phyloP scores from a whole-genome alignment of 2,329 filamentous ascomycete genomes.

The Fusarium sacchari region DNA sequence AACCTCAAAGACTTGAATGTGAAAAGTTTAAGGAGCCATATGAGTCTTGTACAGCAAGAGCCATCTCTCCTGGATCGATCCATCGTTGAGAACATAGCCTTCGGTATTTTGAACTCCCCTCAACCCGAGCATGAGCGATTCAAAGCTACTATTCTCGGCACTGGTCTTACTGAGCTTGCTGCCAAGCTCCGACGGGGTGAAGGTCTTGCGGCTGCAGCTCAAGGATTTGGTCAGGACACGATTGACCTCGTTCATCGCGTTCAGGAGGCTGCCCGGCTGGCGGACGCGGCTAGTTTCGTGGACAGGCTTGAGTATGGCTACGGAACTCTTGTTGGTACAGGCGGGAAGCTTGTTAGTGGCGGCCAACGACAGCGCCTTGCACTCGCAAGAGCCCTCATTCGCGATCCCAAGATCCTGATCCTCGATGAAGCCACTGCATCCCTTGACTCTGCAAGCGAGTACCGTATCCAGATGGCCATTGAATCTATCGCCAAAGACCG shows the following conservation, averaged over 20 bases:
- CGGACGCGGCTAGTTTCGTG: constrained; percentile 69
- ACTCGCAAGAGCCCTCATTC: constrained; percentile 66
- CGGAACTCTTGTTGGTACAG: constrained; percentile 62
- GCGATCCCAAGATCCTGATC: constrained; percentile 66
- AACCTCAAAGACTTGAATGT: constrained; percentile 61
- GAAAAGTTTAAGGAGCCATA: constrained; percentile 52
- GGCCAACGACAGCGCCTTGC: constrained; percentile 70
- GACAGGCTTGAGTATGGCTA: constrained; percentile 63
- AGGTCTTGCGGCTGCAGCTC: constrained; percentile 57
- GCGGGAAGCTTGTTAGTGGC: constrained; percentile 65
- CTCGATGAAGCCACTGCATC: constrained; percentile 71
- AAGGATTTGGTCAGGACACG: constrained; percentile 54
- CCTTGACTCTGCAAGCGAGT: constrained; percentile 68
- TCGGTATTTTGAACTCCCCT: constrained; percentile 58
- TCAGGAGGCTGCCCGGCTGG: constrained; percentile 62
- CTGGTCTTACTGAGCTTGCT: constrained; percentile 61
- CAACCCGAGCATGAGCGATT: constrained; percentile 53
- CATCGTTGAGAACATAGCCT: constrained; percentile 62
- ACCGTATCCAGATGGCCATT: constrained; percentile 62
- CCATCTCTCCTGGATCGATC: constrained; percentile 57
- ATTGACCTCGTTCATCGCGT: constrained; percentile 63
- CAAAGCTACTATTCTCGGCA: constrained; percentile 58
- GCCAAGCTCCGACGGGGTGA: constrained; percentile 61
- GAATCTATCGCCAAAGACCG: constrained; percentile 60
- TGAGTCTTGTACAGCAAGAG: constrained; percentile 59